Conservation (phyloP, 2,329 filamentous ascomycete species). For the Colletotrichum sp. region DNA sequence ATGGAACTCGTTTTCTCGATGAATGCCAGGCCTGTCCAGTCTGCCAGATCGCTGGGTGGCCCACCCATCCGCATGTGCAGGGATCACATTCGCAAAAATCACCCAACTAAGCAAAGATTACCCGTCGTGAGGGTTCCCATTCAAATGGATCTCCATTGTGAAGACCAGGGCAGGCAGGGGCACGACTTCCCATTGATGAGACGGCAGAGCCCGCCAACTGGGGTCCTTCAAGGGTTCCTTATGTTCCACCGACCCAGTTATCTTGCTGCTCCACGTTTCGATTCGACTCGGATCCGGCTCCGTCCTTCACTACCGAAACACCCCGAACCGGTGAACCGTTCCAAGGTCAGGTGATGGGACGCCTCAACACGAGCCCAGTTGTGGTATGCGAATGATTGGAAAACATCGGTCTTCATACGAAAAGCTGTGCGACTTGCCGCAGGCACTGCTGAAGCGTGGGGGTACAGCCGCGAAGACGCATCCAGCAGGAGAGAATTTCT, state of each 20-base stretch:
- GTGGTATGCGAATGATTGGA: background rate
- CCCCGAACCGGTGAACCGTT: constrained; percentile 1
- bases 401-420: background rate
- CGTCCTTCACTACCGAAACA: constrained; percentile 13
- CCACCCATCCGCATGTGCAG: constrained; percentile 12
- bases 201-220: constrained; percentile 22
- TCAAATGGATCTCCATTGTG: constrained; percentile 5
- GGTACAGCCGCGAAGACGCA: background rate
- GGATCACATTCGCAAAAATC: constrained; percentile 17
- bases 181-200: constrained; percentile 13
- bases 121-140: constrained; percentile 9
- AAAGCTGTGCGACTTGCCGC: background rate
- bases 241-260: background rate
- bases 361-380: background rate
- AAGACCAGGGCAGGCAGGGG: background rate
- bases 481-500: constrained; percentile 6
- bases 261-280: constrained; percentile 9
- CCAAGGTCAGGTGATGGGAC: background rate
- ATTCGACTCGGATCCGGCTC: constrained; percentile 18
- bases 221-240: constrained; percentile 9
- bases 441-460: background rate
- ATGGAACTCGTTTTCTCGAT: constrained; percentile 17
- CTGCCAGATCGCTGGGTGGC: constrained; percentile 21
- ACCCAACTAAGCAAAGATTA: constrained; percentile 21
- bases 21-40: constrained; percentile 13